phyloP scores from a whole-genome alignment of 768 basidiomycete species.

The Boletus sp. region DNA sequence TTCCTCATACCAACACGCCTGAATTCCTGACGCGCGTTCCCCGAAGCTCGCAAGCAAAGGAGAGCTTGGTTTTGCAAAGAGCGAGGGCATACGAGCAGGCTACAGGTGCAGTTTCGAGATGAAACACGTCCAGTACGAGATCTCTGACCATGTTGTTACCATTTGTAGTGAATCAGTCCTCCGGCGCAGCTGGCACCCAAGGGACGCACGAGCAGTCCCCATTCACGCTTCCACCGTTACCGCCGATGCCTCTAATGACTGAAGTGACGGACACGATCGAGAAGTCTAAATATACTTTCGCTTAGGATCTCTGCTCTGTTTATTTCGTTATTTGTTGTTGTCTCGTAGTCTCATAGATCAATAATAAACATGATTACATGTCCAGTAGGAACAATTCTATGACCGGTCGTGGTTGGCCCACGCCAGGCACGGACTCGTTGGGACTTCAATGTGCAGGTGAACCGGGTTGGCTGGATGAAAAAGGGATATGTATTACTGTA shows the following conservation, averaged over 20 bases:
- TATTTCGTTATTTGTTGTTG: not conserved
- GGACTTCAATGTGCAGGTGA: no score
- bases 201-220: conserved; percentile 18
- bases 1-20: not conserved
- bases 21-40: conserved; percentile 11
- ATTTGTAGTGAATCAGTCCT: not conserved
- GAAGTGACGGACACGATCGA: conserved; percentile 14
- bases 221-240: conserved; percentile 41
- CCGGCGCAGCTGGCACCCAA: not conserved
- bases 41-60: conserved; percentile 9
- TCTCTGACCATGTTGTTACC: not conserved
- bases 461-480: no score
- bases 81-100: conserved; percentile 29
- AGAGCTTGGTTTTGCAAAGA: conserved; percentile 32
- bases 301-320: not conserved
- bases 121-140: not conserved
- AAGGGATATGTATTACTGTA: no score
- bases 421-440: no score
- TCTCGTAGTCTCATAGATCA: not conserved
- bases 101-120: conserved; percentile 11
- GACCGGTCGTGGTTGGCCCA: no score
- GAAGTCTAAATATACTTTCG: conserved; percentile 3
- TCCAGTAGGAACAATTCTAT: not conserved
- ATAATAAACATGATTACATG: not conserved
- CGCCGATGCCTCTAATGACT: conserved; percentile 30